phyloP scores from a whole-genome alignment of 2,329 filamentous ascomycete genomes.

The Calonectria hawksworthii region DNA sequence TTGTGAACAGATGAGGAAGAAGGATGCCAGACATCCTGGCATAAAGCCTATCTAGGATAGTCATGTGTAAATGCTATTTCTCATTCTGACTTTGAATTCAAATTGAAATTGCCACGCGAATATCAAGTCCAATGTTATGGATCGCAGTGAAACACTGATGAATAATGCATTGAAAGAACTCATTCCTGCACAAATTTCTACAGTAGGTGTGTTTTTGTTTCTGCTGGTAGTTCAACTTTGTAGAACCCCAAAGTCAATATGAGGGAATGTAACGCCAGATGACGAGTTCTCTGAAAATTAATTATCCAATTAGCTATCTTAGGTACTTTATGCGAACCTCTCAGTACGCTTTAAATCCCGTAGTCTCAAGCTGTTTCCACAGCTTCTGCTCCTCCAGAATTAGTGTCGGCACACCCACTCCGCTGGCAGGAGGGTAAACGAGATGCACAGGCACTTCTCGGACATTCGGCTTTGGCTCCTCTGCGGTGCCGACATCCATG shows the following conservation, averaged over 20 bases:
- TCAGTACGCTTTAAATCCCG: background rate
- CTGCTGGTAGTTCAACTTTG: background rate
- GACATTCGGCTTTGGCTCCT: background rate
- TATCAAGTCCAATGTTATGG: too few relatives aligned
- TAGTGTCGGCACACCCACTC: background rate
- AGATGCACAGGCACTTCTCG: background rate
- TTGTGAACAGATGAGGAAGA: background rate
- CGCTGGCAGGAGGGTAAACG: background rate
- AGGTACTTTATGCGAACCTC: background rate
- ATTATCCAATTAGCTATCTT: background rate
- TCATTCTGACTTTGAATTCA: too few relatives aligned
- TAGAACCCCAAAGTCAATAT: background rate
- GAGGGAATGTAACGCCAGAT: background rate
- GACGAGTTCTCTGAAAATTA: background rate
- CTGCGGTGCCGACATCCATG: background rate
- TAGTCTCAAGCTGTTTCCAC: constrained; percentile 1
- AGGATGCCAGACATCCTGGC: too few relatives aligned
- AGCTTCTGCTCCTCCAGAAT: background rate
- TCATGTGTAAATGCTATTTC: background rate
- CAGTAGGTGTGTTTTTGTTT: background rate
- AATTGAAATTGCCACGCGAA: background rate
- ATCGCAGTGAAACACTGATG: too few relatives aligned
- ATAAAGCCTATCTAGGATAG: background rate
- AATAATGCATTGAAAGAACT: background rate
- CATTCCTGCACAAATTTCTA: background rate